Conservation (phyloP, 768 basidiomycete species). For the Lactarius evosmus region DNA sequence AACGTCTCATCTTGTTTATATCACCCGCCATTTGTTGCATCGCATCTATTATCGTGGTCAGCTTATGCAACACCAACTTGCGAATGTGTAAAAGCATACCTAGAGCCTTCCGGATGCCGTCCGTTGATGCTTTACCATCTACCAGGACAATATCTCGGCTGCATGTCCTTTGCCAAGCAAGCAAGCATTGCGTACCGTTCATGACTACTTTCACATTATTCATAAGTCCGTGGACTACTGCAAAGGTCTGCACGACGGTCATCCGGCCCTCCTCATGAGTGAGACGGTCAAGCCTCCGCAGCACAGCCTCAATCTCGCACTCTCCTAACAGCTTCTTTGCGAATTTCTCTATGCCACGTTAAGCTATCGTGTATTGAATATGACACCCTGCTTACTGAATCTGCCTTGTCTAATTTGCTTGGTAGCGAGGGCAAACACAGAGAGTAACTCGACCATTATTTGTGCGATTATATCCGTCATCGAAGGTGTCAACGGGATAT, state of each 20-base stretch:
- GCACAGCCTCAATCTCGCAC: neutral
- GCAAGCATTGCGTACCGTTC: neutral
- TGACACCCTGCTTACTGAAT: neutral
- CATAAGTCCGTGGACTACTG: conserved; percentile 1
- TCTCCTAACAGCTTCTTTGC: conserved; percentile 9
- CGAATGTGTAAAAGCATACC: neutral
- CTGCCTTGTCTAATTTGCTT: conserved; percentile 4
- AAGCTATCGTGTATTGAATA: neutral
- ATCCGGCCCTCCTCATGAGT: conserved; percentile 2
- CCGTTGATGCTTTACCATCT: neutral
- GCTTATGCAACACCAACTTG: neutral
- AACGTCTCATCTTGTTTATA: neutral
- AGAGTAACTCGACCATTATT: conserved; percentile 10
- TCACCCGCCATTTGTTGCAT: neutral
- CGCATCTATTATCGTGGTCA: neutral
- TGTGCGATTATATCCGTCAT: neutral
- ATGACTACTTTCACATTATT: conserved; percentile 3
- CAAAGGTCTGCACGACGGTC: neutral
- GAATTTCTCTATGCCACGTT: neutral
- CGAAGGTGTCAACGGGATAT: neutral
- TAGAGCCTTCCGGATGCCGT: neutral
- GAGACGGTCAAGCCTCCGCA: neutral
- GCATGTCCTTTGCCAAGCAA: neutral
- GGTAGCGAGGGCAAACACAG: neutral
- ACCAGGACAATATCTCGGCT: neutral